phyloP scores from a whole-genome alignment of 2,329 filamentous ascomycete genomes.

The Bipolaris cookei region DNA sequence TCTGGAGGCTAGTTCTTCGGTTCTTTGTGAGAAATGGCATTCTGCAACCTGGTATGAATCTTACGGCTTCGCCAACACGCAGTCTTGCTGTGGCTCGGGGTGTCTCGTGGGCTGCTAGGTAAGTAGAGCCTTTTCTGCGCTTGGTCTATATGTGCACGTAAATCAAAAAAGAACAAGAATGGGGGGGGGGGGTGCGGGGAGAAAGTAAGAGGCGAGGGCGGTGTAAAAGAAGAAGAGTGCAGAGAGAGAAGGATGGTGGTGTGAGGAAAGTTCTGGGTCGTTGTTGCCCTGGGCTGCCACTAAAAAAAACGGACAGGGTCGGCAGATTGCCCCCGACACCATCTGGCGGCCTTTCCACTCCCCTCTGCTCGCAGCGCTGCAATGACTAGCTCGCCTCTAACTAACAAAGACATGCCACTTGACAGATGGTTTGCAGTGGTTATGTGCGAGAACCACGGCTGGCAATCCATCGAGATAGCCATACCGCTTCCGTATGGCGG shows the following conservation, averaged over 20 bases:
- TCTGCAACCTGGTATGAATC: conserved; percentile 57
- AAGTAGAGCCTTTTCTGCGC: conserved; percentile 23
- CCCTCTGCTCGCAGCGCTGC: not conserved
- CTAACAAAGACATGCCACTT: not conserved
- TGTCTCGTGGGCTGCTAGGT: conserved; percentile 14
- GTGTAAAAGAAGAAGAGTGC: not conserved
- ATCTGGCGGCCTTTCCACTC: conserved; percentile 11
- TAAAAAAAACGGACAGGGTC: conserved; percentile 19
- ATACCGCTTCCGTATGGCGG: conserved; percentile 6
- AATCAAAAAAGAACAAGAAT: conserved; percentile 8
- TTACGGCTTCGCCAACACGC: conserved; percentile 54
- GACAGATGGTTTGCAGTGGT: not conserved
- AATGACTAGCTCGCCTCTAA: not conserved
- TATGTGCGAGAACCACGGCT: too few relatives aligned
- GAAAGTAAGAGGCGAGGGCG: not conserved
- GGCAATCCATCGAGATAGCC: not conserved
- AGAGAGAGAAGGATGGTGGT: conserved; percentile 5
- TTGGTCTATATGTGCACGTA: conserved; percentile 12
- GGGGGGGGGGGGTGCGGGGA: not conserved
- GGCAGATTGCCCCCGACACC: conserved; percentile 12
- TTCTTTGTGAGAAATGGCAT: conserved; percentile 65
- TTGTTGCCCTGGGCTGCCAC: conserved; percentile 9
- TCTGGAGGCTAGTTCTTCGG: conserved; percentile 61
- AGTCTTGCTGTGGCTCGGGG: conserved; percentile 20
- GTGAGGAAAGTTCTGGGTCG: conserved; percentile 16